Conservation (phyloP, 495 filamentous ascomycete species). For the Trichoderma reesei region DNA sequence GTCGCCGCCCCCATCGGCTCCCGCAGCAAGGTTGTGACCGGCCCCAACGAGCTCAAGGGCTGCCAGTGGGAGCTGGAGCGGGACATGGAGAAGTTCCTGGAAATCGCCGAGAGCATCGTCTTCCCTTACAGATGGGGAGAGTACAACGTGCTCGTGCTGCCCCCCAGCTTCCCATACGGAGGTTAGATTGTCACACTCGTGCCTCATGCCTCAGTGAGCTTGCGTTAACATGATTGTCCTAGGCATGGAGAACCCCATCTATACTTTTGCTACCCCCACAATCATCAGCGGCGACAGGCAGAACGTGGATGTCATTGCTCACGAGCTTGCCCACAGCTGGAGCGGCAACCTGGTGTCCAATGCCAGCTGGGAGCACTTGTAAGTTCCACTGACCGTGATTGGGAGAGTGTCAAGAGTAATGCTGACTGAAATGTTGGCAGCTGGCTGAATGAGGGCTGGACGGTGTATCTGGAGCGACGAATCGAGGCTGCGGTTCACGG, state of each 20-base stretch:
- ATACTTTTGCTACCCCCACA: constrained; percentile 87
- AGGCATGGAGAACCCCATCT: constrained; percentile 93
- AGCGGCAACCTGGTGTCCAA: constrained; percentile 88
- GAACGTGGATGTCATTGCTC: constrained; percentile 94
- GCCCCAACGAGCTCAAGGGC: constrained; percentile 72
- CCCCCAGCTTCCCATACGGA: constrained; percentile 80
- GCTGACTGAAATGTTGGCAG: constrained; percentile 17
- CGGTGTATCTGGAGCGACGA: constrained; percentile 81
- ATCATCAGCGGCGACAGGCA: constrained; percentile 86
- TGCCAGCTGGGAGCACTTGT: constrained; percentile 91
- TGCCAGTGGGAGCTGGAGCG: constrained; percentile 85
- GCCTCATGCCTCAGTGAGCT: background rate
- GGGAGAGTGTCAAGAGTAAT: background rate
- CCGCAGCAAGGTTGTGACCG: constrained; percentile 70
- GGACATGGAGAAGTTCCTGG: constrained; percentile 84
- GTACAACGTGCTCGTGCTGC: constrained; percentile 88
- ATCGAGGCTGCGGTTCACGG: constrained; percentile 61
- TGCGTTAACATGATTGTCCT: constrained; percentile 17
- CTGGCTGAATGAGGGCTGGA: constrained; percentile 97
- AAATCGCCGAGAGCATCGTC: constrained; percentile 78
- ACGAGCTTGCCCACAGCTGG: constrained; percentile 88
- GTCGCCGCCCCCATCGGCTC: constrained; percentile 75
- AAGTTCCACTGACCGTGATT: constrained; percentile 15
- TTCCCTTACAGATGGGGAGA: constrained; percentile 87
- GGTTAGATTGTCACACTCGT: constrained; percentile 20